phyloP scores from a whole-genome alignment of 2,329 filamentous ascomycete genomes.

The Diplodia intermedia region DNA sequence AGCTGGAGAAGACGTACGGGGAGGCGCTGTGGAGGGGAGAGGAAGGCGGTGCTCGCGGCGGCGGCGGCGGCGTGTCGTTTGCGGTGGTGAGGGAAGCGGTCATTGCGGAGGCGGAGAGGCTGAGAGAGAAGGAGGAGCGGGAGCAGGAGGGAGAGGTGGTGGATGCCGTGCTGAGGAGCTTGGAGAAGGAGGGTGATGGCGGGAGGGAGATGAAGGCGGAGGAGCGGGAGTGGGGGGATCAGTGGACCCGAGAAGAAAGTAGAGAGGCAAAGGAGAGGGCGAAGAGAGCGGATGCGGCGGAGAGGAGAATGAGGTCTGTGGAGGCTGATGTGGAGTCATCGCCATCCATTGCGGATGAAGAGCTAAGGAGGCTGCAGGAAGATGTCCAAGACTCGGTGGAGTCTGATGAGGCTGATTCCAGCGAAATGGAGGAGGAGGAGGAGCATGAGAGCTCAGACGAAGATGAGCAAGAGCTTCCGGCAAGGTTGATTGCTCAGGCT shows the following conservation, averaged over 20 bases:
- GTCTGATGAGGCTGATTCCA: background rate
- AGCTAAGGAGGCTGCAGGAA: background rate
- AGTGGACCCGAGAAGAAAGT: background rate
- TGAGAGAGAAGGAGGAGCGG: background rate
- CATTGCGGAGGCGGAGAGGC: slow-evolving; percentile 5
- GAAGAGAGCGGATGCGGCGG: background rate
- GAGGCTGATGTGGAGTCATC: background rate
- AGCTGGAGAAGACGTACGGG: background rate
- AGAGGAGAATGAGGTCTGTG: background rate
- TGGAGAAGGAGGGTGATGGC: background rate
- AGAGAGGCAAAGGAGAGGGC: background rate
- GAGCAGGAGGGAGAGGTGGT: background rate
- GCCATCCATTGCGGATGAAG: background rate
- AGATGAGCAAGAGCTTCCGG: background rate
- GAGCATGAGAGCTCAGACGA: background rate
- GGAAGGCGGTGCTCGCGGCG: background rate
- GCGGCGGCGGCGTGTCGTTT: background rate
- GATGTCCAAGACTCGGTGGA: background rate
- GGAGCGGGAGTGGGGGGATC: background rate
- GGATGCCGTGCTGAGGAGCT: background rate
- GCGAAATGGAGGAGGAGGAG: background rate
- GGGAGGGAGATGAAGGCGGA: background rate
- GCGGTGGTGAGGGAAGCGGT: slow-evolving; percentile 1
- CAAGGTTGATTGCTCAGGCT: too few relatives aligned
- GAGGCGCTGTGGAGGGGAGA: background rate